A percentile compares a stretch with the other conserved stretches of the same genome.
Evolutionary conservation across 164 flowering plant genomes (phyloP).

Genomic region (Liriodendron chinense): DNA sequence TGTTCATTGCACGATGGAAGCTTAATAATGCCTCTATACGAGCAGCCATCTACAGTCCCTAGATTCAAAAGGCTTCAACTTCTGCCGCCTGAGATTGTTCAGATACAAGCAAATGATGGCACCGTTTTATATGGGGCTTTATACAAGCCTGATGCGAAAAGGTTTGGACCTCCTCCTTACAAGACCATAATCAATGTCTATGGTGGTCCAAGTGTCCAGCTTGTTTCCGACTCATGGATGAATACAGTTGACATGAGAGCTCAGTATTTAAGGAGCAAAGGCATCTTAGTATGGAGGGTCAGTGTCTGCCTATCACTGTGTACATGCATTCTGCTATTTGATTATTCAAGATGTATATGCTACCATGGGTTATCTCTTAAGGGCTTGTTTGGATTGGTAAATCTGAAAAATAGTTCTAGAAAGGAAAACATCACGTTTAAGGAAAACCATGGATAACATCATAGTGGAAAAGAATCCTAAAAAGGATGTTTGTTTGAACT

Average conservation of each 20-base stretch:
- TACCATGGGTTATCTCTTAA: too few relatives aligned
- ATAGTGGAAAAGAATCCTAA: too few relatives aligned
- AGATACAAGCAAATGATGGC: conserved; percentile 69
- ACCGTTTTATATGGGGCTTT: conserved; percentile 66
- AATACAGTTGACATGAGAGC: conserved; percentile 95
- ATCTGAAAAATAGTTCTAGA: too few relatives aligned
- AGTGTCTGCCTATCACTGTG: conserved; percentile 13
- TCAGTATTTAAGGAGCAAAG: conserved; percentile 79
- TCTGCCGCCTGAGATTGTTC: conserved; percentile 70
- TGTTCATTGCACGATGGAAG: conserved; percentile 73
- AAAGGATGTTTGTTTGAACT: too few relatives aligned
- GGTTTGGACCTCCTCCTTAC: conserved; percentile 90
- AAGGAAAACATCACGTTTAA: too few relatives aligned
- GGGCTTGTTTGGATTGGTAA: too few relatives aligned
- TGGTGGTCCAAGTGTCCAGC: conserved; percentile 86
- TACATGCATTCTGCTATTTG: background rate
- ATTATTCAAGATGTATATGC: background rate
- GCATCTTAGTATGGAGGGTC: conserved; percentile 93
- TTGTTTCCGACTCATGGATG: conserved; percentile 78
- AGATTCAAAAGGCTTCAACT: conserved; percentile 59
- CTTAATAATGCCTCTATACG: conserved; percentile 53
- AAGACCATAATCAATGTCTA: conserved; percentile 78
- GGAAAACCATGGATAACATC: too few relatives aligned
- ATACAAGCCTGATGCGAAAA: conserved; percentile 67
- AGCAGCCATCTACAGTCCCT: conserved; percentile 53